phyloP scores from a whole-genome alignment of 805 yeast species.

The Wickerhamomyces kurtzmanii region DNA sequence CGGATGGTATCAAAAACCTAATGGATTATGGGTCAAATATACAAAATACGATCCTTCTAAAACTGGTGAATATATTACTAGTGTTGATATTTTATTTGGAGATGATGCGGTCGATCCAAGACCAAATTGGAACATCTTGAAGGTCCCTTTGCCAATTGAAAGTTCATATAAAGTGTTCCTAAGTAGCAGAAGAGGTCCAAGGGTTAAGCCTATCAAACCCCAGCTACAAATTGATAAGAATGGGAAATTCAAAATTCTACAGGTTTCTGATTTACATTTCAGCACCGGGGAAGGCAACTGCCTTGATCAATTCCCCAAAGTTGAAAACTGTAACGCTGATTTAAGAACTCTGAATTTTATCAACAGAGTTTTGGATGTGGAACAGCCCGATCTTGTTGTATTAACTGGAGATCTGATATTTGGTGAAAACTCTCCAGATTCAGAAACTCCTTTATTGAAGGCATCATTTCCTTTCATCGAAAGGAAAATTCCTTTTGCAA shows the following conservation, averaged over 20 bases:
- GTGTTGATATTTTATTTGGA: slow-evolving; percentile 65
- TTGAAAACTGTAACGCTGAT: slow-evolving; percentile 66
- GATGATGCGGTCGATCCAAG: slow-evolving; percentile 69
- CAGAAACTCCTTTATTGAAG: slow-evolving; percentile 75
- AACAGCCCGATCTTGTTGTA: slow-evolving; percentile 77
- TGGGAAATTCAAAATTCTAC: slow-evolving; percentile 67
- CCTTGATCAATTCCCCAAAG: slow-evolving; percentile 58
- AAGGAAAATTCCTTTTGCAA: slow-evolving; percentile 72
- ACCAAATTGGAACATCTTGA: slow-evolving; percentile 44
- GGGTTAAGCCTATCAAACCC: slow-evolving; percentile 3
- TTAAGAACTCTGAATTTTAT: slow-evolving; percentile 56
- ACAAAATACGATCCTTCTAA: too few relatives aligned
- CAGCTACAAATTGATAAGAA: slow-evolving; percentile 24
- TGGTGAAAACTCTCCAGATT: slow-evolving; percentile 73
- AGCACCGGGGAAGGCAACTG: slow-evolving; percentile 80
- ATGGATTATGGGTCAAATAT: too few relatives aligned
- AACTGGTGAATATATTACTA: slow-evolving; percentile 31
- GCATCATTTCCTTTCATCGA: slow-evolving; percentile 60
- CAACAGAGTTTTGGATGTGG: slow-evolving; percentile 54
- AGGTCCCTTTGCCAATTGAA: slow-evolving; percentile 4
- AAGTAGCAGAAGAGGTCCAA: slow-evolving; percentile 1
- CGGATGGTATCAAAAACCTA: too few relatives aligned
- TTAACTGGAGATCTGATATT: slow-evolving; percentile 88
- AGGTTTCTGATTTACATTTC: slow-evolving; percentile 86
- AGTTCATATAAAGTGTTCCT: too few relatives aligned